Evolutionary conservation across 805 yeast species (phyloP).

Genomic region (Metschnikowia colocasiae): DNA sequence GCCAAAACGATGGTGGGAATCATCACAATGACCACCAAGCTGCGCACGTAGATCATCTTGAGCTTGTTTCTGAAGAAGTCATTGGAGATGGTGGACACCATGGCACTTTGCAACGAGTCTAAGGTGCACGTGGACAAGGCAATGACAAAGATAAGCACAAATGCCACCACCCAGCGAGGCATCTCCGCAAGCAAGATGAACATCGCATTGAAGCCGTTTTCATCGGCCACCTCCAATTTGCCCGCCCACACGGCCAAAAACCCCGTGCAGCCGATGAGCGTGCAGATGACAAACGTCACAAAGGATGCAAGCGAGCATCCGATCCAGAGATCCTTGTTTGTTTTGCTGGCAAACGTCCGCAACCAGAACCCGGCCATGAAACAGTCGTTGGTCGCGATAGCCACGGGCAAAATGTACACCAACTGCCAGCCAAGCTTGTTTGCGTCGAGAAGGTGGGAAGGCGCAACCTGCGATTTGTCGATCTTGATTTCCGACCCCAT

Average conservation of each 20-base stretch:
- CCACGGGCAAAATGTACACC: slow-evolving; percentile 76
- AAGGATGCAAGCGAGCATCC: slow-evolving; percentile 76
- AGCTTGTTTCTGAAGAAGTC: slow-evolving; percentile 84
- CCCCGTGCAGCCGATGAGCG: slow-evolving; percentile 79
- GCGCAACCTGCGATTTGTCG: slow-evolving; percentile 59
- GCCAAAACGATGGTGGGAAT: slow-evolving; percentile 88
- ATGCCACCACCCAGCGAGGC: slow-evolving; percentile 85
- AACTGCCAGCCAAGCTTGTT: slow-evolving; percentile 86
- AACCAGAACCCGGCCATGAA: slow-evolving; percentile 93
- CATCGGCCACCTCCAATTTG: slow-evolving; percentile 48
- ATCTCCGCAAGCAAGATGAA: slow-evolving; percentile 65
- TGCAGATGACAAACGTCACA: slow-evolving; percentile 57
- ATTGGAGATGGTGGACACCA: slow-evolving; percentile 84
- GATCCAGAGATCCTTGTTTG: slow-evolving; percentile 68
- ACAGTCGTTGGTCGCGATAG: slow-evolving; percentile 85
- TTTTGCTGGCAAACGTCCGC: slow-evolving; percentile 83
- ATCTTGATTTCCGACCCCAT: slow-evolving; percentile 72
- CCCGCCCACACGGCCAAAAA: slow-evolving; percentile 91
- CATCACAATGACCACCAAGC: slow-evolving; percentile 68
- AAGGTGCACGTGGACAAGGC: slow-evolving; percentile 82
- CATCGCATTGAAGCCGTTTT: slow-evolving; percentile 63
- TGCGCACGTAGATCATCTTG: slow-evolving; percentile 61
- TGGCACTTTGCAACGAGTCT: slow-evolving; percentile 84
- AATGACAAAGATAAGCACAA: slow-evolving; percentile 70
- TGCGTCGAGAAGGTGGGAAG: slow-evolving; percentile 60